Base-by-base conservation (phyloP, 495 filamentous ascomycete species). In the Lasiosphaeria hispida region DNA sequence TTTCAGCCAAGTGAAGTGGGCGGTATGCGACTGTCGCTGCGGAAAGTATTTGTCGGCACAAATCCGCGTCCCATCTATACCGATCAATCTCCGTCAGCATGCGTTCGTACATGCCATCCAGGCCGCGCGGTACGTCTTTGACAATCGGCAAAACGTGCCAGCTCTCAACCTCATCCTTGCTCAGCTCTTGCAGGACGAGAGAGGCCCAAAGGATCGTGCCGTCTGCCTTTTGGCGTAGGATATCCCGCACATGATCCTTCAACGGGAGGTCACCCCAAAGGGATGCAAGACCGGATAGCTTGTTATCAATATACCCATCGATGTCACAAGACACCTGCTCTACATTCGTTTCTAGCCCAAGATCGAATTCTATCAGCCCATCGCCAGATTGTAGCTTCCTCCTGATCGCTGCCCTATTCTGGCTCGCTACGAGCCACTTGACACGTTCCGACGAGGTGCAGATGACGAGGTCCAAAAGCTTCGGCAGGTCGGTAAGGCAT, bases 391-490 rank as follows among this genome's bases (percentile, higher is more conserved):
- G 54, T 11, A 77, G 65, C 23, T 35, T 18, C 49, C 67, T 44
- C 53, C 72, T 66, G 44, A 78, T 75, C 9, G 55, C 40, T 3
- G 4, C 18, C n/a, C 42, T 38, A 36, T 54, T 54, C 38, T 38
- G 51, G 19, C 51, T 54, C 42, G 72, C 72, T 14, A 76, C 43
- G 23, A 80, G 60, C 73, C 65, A 75, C 55, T 74, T 77, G 53
- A 75, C 57, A 34, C 34, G 55, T 23, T 44, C 33, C 10, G 61
- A 61, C 42, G 60, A 61, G n/a, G 53, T 63, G 18, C 55, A 36
- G 23, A 57, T 33, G 30, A 78, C 66, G 33, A 77, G 49, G 15
- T 66, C 23, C 59, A 77, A 63, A 52, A 77, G 66, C n/a, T 65
- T 37, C 7, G 48, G 17, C 48, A 67, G 50, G 33, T 63, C 69